Evolutionary conservation across 345 rosid species (phyloP).

Genomic region (Hevea brasiliensis): DNA sequence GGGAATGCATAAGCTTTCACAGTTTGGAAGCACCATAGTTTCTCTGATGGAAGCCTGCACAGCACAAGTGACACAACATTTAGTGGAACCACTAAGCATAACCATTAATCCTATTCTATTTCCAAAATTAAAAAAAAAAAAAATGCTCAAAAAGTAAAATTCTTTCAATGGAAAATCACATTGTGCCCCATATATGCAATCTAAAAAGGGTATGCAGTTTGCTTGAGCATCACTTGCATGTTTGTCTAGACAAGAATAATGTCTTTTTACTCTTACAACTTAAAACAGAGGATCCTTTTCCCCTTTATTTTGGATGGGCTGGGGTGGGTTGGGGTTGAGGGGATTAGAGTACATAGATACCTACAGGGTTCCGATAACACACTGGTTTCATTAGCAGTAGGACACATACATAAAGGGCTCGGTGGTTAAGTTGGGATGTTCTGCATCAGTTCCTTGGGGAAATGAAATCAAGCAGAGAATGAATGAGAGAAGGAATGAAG

Average conservation of each 20-base stretch:
- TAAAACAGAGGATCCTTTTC: no score
- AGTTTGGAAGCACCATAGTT: constrained; percentile 85
- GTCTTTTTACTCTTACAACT: no score
- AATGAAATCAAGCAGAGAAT: neutral
- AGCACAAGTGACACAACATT: constrained; percentile 18
- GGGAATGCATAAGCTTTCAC: constrained; percentile 70
- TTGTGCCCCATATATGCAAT: neutral
- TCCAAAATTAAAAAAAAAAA: no score
- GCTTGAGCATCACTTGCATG: neutral
- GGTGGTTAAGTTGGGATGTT: neutral
- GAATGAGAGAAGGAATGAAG: neutral
- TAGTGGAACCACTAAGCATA: neutral
- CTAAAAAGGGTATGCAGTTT: neutral
- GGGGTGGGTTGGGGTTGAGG: no score
- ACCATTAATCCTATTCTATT: neutral
- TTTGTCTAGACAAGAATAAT: no score
- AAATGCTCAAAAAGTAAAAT: neutral
- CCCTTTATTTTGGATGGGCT: no score
- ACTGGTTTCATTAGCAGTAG: constrained; percentile 5
- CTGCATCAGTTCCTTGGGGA: neutral
- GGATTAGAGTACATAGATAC: no score
- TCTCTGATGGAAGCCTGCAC: constrained; percentile 67
- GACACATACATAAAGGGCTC: neutral
- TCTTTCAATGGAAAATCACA: neutral
- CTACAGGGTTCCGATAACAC: neutral